Conservation (phyloP, 768 basidiomycete species). For the Leucocoprinus leucothites region DNA sequence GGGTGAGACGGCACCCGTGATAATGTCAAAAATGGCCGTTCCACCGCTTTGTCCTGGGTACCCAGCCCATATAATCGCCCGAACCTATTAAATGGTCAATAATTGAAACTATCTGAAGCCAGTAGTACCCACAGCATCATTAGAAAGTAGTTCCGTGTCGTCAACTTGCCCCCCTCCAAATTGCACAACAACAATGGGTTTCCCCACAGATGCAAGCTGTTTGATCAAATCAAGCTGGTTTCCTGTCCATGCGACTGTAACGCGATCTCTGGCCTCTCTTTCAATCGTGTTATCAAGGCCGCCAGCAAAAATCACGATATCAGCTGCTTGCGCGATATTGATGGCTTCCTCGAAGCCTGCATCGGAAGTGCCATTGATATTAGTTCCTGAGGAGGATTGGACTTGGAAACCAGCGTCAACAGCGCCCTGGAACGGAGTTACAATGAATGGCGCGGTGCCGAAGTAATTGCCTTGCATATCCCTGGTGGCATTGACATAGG, state of each 20-base stretch:
- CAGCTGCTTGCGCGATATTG: slow-evolving; percentile 44
- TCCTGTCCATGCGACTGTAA: slow-evolving; percentile 51
- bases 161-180: slow-evolving; percentile 60
- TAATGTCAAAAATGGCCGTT: slow-evolving; percentile 47
- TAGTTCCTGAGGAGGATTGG: slow-evolving; percentile 40
- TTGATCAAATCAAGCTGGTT: slow-evolving; percentile 49
- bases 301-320: slow-evolving; percentile 50
- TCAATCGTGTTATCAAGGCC: slow-evolving; percentile 52
- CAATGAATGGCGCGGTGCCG: slow-evolving; percentile 52
- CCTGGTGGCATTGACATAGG: slow-evolving; percentile 53
- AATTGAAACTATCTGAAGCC: not conserved
- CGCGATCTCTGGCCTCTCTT: slow-evolving; percentile 44
- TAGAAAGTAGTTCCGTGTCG: slow-evolving; percentile 41
- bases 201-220: slow-evolving; percentile 41
- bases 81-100: slow-evolving; percentile 33
- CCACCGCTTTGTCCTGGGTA: slow-evolving; percentile 59
- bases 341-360: slow-evolving; percentile 50
- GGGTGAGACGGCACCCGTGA: slow-evolving; percentile 49
- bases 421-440: slow-evolving; percentile 50
- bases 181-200: slow-evolving; percentile 52
- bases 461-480: slow-evolving; percentile 59
- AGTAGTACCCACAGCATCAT: slow-evolving; percentile 29
- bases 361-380: slow-evolving; percentile 34
- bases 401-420: slow-evolving; percentile 43
- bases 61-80: slow-evolving; percentile 53